phyloP scores from a whole-genome alignment of 371 early-diverging fungal genomes.

The Actinomucor elegans region DNA sequence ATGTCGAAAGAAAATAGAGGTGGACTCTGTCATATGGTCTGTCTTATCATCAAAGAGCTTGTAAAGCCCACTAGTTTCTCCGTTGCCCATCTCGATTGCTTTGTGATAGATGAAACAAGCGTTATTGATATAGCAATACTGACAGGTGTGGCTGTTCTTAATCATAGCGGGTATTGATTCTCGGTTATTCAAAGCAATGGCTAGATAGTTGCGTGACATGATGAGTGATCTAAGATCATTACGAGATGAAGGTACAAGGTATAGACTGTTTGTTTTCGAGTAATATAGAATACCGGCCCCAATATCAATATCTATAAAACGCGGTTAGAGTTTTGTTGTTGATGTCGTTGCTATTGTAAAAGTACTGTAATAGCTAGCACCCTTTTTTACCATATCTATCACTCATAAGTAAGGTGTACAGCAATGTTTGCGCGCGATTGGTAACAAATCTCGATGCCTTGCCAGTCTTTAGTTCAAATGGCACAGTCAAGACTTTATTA shows the following conservation, averaged over 20 bases:
- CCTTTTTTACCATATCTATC: slow-evolving; percentile 85
- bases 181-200: slow-evolving; percentile 40
- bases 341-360: too few species aligned
- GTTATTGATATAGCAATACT: slow-evolving; percentile 64
- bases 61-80: slow-evolving; percentile 52
- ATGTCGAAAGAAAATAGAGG: slow-evolving; percentile 67
- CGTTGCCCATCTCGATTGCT: slow-evolving; percentile 69
- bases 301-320: slow-evolving; percentile 59
- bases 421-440: slow-evolving; percentile 84
- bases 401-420: slow-evolving; percentile 85
- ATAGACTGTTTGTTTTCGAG: slow-evolving; percentile 61
- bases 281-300: slow-evolving; percentile 77
- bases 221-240: slow-evolving; percentile 75
- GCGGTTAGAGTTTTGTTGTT: too few species aligned
- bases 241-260: slow-evolving; percentile 58
- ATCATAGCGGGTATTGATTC: slow-evolving; percentile 70
- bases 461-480: slow-evolving; percentile 94
- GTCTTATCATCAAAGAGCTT: slow-evolving; percentile 62
- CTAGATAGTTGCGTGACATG: slow-evolving; percentile 75
- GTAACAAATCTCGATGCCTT: slow-evolving; percentile 47
- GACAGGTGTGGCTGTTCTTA: slow-evolving; percentile 63
- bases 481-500: slow-evolving; percentile 50
- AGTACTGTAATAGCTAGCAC: too few species aligned
- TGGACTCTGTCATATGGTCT: slow-evolving; percentile 57
- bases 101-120: slow-evolving; percentile 76